These are phyloP conservation scores for Pleurostoma richardsiae DNA, from an alignment of 2,329 filamentous ascomycete species.

Conservation along the genomic window DNA sequence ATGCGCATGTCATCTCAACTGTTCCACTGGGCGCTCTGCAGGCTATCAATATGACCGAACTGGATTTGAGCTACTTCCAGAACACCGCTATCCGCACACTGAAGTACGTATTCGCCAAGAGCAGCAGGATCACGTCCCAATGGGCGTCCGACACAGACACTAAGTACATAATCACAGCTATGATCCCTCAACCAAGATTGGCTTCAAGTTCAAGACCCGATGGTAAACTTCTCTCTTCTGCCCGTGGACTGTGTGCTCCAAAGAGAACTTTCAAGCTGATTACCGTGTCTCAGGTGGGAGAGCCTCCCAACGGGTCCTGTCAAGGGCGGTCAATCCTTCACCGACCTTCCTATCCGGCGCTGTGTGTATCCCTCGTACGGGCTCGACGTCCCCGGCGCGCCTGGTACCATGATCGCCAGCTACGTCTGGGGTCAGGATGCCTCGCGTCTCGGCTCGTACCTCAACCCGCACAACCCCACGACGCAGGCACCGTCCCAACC, in stretches of 20 bases:
- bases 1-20: constrained; percentile 17
- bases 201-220: constrained; percentile 18
- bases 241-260: too few relatives aligned
- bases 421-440: constrained; percentile 18
- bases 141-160: not conserved
- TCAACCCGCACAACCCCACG: constrained; percentile 12
- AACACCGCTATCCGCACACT: constrained; percentile 22
- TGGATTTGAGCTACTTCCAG: constrained; percentile 18
- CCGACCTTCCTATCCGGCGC: constrained; percentile 23
- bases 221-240: constrained; percentile 12
- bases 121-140: not conserved
- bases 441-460: constrained; percentile 15
- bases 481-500: constrained; percentile 10
- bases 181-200: constrained; percentile 21
- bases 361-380: constrained; percentile 26
- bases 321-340: constrained; percentile 16
- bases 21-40: constrained; percentile 18
- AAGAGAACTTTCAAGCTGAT: not conserved
- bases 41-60: constrained; percentile 16
- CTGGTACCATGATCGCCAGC: constrained; percentile 17
- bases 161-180: constrained; percentile 8
- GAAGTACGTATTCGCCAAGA: constrained; percentile 6
- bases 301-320: constrained; percentile 13
- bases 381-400: constrained; percentile 11
- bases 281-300: constrained; percentile 11